Evolutionary conservation across 2,329 filamentous ascomycete species (phyloP), one percentile per base, ranked within the genome.

Genomic region (Gnomoniopsis sp.): DNA sequence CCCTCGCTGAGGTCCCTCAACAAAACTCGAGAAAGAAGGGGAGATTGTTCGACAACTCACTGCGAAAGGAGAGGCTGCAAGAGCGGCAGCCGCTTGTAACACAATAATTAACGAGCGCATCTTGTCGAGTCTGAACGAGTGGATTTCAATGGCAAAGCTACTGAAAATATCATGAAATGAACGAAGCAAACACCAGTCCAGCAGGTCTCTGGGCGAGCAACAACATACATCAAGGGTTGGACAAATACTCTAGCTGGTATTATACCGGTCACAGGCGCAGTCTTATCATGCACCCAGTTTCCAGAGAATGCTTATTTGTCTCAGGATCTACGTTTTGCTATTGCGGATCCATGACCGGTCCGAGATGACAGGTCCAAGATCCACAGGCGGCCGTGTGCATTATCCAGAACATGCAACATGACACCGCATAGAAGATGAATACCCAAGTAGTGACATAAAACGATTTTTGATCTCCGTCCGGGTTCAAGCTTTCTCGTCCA

Each of bases 61-160:
- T 19, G 49, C 55, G 17, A 57, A 57, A 1, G 55, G 55, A 26
- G 55, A 57, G 26, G 49, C 55, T 15, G 55, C 55, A 26, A 52
- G 36, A 30, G 21, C 34, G 1, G n/a, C 22, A 15, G 33, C 15
- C 8, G 38, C 17, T 26, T 57, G 55, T 6, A 53, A 46, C 4
- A 57, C 14, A 15, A 57, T 15, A n/a, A 47, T 10, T 4, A 57
- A 6, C 23, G 44, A 52, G 19, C 49, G 23, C 55, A 57, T 52
- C 3, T 30, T 46, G 6, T 11, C 23, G 19, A 30, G 21, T 12
- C 38, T 52, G n/a, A 3, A n/a, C 6, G 17, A 47, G 46, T 46
- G 17, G 11, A 15, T 17, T n/a, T 34, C 1, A 33, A 21, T 19
- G 12, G n/a, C 22, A 34, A 19, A 19, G 36, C 36, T 15, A 11